Evolutionary conservation across 306 rosid genomes (phyloP), one percentile per base, ranked within the genome.

Genomic region (Castanea crenata): DNA sequence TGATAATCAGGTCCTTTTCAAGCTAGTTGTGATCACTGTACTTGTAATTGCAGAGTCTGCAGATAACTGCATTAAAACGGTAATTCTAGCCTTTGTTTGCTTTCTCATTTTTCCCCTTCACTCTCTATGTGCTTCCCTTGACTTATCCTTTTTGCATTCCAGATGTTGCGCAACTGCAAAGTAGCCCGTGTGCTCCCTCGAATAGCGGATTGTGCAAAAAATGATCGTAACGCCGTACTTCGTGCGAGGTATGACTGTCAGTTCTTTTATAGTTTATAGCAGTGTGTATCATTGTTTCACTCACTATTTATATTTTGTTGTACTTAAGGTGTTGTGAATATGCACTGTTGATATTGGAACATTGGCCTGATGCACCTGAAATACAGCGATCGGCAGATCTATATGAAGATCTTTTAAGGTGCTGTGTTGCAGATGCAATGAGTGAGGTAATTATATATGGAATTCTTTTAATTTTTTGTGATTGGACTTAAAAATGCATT

Each of bases 1-100:
- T 84, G 81, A 79, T 83, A 55, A 91, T 75, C 99, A 96, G 99
- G 97, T 88, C 76, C 94, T 96, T 88, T 89, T 96, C 93, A 96
- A 96, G 98, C 89, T 96, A 84, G 99, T 96, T 82, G 98, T 96
- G 87, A 96, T 96, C 78, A 96, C 99, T 80, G 99, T 96, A 79
- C 99, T 96, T 85, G 99, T 96, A 86, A 96, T 96, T 88, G 94
- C 94, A 68, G 99, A 96, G 87, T 96, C 98, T 79, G 94, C 99
- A 19, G 99, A 96, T 85, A 92, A 88, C 85, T 96, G 99, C 90
- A 89, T 96, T 77, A 96, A 96, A 86, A 96, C 97, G 94, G 99
- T 96, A 93, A 78, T 77, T 23, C 38, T 32, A 14, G 76, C 76
- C 35, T 72, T 58, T 46, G 46, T 46, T 27, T 61, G 20, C 69